phyloP scores from a whole-genome alignment of 768 basidiomycete genomes.

The Rhizopogon rudus region DNA sequence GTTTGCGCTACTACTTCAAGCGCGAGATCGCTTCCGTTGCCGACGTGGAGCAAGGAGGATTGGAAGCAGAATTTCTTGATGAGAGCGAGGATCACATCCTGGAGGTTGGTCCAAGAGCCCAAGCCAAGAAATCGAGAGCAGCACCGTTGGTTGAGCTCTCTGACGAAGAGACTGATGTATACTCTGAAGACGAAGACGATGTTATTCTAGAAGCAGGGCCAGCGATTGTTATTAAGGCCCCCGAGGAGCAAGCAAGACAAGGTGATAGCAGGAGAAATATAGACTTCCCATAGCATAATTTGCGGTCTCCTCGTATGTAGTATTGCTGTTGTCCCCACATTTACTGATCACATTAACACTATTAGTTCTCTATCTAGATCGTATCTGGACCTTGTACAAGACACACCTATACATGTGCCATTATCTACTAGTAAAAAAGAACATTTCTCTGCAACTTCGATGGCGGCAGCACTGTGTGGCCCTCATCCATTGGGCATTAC shows the following conservation, averaged over 20 bases:
- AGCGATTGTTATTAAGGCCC: conserved; percentile 40
- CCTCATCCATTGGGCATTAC: too few species aligned
- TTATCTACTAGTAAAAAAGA: neutral
- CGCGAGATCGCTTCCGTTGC: conserved; percentile 45
- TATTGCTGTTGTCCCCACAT: neutral
- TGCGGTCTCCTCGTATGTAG: neutral
- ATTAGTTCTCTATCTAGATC: conserved; percentile 1
- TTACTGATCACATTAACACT: neutral
- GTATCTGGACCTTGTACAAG: neutral
- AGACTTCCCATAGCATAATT: neutral
- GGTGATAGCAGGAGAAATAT: neutral
- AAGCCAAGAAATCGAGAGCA: conserved; percentile 35
- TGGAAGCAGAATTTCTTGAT: conserved; percentile 28
- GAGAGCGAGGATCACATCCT: conserved; percentile 46
- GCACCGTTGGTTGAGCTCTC: conserved; percentile 24
- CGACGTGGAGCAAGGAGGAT: conserved; percentile 29
- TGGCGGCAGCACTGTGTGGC: neutral
- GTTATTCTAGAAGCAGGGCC: conserved; percentile 75
- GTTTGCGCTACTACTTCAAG: conserved; percentile 78
- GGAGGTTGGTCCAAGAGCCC: conserved; percentile 49
- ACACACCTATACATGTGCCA: neutral
- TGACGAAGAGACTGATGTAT: conserved; percentile 32
- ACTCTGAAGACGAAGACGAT: conserved; percentile 54
- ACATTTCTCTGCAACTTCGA: too few species aligned
- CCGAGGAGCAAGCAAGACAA: conserved; percentile 10